Evolutionary conservation across 345 rosid genomes (phyloP), one percentile per base, ranked within the genome.

Genomic region (Alliaria petiolata): DNA sequence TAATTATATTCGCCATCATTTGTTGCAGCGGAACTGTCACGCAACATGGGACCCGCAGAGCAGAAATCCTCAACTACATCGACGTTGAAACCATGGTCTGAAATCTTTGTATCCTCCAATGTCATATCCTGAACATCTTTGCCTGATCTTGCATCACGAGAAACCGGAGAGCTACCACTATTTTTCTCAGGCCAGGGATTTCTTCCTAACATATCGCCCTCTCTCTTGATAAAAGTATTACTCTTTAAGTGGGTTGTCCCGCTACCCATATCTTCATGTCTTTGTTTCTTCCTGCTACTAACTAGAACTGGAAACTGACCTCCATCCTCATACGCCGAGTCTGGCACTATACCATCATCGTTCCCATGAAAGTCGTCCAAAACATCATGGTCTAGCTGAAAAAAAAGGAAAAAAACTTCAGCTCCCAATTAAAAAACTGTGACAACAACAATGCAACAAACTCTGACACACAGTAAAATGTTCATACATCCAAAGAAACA

Each of bases 321-420:
- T 42, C 56, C 67, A 82, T 72, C 17, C 62, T 79, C 80, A 62
- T 62, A 72, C 20, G 33, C 52, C 11, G 86, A 76, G 76, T 72
- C 83, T 53, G 92, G 98, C 62, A 89, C 96, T 80, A 84, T 81
- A 79, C 87, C 91, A 83, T 92, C 95, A 65, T 79, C 95, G 50
- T 73, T 80, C 51, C 57, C 83, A 62, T 79, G 71, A 69, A 81
- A 85, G 52, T 82, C 91, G 66, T 74, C 84, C 76, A 83, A 85
- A 49, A 64, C 76, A 69, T 84, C 82, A 77, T 82, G 81, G 67
- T 82, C 84, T 50, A 82, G 81, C 98, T 92, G 92, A 47, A 73
- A 69, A 35, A 60, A 28, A 12, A 31, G 40, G 33, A 69, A 38
- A 56, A 35, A 4, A 25, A 14, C 36, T 44, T 75, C 46, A 76